Evolutionary conservation across 2,329 filamentous ascomycete genomes (phyloP).

Genomic region (Diaporthe capsici): DNA sequence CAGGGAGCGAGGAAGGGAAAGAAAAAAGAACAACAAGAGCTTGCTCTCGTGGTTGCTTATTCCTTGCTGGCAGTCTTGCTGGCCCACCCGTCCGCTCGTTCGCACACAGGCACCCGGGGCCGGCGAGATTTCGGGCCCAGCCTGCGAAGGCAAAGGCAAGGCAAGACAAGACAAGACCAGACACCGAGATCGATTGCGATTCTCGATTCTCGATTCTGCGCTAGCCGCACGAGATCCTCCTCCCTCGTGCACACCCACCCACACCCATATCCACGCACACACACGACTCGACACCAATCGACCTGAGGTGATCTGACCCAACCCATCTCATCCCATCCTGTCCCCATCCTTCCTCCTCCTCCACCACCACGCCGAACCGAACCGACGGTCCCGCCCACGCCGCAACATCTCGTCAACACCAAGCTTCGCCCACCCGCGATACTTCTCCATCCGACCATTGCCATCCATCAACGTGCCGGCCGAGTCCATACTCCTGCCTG

Average conservation of each 20-base stretch:
- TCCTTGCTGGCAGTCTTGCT: slow-evolving; percentile 1
- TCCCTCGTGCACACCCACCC: slow-evolving; percentile 3
- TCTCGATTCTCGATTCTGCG: slow-evolving; percentile 31
- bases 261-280: slow-evolving; percentile 5
- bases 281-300: slow-evolving; percentile 27
- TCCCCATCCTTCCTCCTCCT: slow-evolving; percentile 14
- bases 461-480: slow-evolving; percentile 1
- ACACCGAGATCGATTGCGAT: slow-evolving; percentile 27
- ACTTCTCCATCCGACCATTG: background rate
- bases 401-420: slow-evolving; percentile 27
- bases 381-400: slow-evolving; percentile 30
- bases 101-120: slow-evolving; percentile 7
- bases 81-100: slow-evolving; percentile 6
- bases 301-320: slow-evolving; percentile 15
- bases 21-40: background rate
- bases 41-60: background rate
- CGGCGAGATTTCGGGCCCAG: slow-evolving; percentile 9
- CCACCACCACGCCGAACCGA: slow-evolving; percentile 29
- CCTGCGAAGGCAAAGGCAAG: background rate
- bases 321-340: slow-evolving; percentile 7
- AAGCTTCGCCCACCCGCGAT: slow-evolving; percentile 22
- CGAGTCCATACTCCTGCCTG: background rate
- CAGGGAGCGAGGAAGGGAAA: background rate
- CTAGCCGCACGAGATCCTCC: slow-evolving; percentile 29
- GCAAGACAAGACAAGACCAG: slow-evolving; percentile 4